Evolutionary conservation across 768 basidiomycete genomes (phyloP), one percentile per base, ranked within the genome.

Genomic region (Boletus fagicola): DNA sequence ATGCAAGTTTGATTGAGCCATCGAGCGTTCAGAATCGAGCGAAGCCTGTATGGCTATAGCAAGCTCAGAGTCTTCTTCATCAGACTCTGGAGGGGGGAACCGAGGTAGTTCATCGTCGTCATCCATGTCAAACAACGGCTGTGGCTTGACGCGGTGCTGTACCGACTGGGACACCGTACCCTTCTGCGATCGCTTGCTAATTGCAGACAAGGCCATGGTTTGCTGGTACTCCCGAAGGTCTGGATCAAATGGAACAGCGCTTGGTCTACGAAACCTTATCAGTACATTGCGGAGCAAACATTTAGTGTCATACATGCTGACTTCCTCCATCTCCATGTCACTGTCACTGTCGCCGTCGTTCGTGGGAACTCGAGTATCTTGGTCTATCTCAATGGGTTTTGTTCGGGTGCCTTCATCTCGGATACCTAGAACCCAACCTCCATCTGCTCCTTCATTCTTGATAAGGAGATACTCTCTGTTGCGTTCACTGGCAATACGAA

Each of bases 391-490:
- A 56, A 98, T 98, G 6, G 95, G 95, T 62, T 92, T 92, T 49
- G 84, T 80, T 56, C 78, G 80, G 8, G 90, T 92, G 18, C 95
- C 94, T 51, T 90, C 83, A 63, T 97, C 92, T 48, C 90, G 80
- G 42, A 98, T 87, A 4, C 96, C 96, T 18, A 99, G 76, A 40
- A 95, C 85, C 96, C 97, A 99, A 1, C 97, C 97, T 2, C 95
- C 94, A 22, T 83, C 86, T 16, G 76, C 83, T 35, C 88, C 87
- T 60, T 92, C 86, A 65, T 97, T 96, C 77, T 96, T 96, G 57
- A 98, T 80, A 57, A 99, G 78, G n/a, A 98, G 78, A 72, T 99
- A 99, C 70, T 97, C 87, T 69, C 85, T 87, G 67, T 98, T 98
- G 59, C 95, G 78, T 72, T 98, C 95, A 63, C 93, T 94, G 1